A percentile compares a stretch with the other conserved stretches of the same genome.
Evolutionary conservation across 768 basidiomycete species (phyloP).

Genomic region (Calocybe cyanea): DNA sequence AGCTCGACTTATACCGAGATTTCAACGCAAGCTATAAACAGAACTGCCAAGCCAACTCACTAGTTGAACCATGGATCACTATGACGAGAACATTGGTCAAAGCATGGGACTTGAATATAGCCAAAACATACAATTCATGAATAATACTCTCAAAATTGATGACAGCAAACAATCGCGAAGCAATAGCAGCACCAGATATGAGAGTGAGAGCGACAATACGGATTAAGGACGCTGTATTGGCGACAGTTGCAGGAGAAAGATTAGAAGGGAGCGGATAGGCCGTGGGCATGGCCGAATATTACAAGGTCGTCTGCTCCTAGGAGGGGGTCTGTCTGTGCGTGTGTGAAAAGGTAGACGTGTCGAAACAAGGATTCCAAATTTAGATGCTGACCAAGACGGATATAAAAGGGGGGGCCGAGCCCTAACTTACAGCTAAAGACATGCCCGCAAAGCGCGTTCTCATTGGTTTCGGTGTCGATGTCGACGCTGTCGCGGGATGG

Average conservation of each 20-base stretch:
- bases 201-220: conserved; percentile 86
- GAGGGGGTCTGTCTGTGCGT: conserved; percentile 1
- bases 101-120: conserved; percentile 1
- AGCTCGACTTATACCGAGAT: conserved; percentile 63
- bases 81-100: conserved; percentile 10
- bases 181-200: conserved; percentile 92
- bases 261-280: conserved; percentile 73
- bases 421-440: conserved; percentile 57
- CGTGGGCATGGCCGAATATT: conserved; percentile 56
- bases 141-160: conserved; percentile 99
- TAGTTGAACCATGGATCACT: conserved; percentile 99
- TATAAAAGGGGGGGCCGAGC: conserved; percentile 58
- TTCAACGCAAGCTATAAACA: conserved; percentile 12
- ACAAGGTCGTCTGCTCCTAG: conserved; percentile 13
- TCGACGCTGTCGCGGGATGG: conserved; percentile 79
- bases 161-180: conserved; percentile 95
- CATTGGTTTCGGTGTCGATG: conserved; percentile 65
- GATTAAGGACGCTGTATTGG: conserved; percentile 87
- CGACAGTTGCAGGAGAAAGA: conserved; percentile 66
- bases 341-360: conserved; percentile 16
- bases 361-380: conserved; percentile 14
- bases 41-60: conserved; percentile 47
- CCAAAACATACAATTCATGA: conserved; percentile 86
- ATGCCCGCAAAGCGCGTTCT: conserved; percentile 53
- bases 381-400: conserved; percentile 4